Percentiles rank a stretch among this genome's conserved stretches.
phyloP scores from a whole-genome alignment of 305 asterid genomes.

The Rubia peregrina region DNA sequence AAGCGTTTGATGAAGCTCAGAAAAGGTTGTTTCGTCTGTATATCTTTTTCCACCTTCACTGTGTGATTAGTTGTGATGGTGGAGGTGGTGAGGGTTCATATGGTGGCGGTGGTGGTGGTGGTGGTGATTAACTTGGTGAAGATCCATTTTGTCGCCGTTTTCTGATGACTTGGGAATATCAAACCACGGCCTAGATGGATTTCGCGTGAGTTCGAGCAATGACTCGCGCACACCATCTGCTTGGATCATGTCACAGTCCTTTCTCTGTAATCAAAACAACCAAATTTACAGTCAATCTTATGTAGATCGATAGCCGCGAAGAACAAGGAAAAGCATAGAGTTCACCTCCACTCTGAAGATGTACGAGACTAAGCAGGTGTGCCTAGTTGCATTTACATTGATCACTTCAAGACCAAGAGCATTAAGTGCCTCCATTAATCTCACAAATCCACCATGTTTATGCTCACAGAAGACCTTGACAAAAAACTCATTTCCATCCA shows the following conservation, averaged over 20 bases:
- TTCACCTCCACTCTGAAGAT: slow-evolving; percentile 80
- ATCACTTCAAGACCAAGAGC: slow-evolving; percentile 72
- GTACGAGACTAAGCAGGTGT: slow-evolving; percentile 72
- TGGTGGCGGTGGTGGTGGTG: slow-evolving; percentile 22
- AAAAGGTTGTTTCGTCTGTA: neutral
- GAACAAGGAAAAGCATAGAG: neutral
- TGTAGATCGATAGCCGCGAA: neutral
- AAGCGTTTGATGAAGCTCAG: neutral
- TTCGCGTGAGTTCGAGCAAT: slow-evolving; percentile 62
- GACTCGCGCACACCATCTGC: slow-evolving; percentile 73
- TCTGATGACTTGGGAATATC: slow-evolving; percentile 24
- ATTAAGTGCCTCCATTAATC: slow-evolving; percentile 64
- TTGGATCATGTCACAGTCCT: slow-evolving; percentile 53
- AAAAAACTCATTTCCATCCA: slow-evolving; percentile 76
- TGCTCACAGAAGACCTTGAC: slow-evolving; percentile 88
- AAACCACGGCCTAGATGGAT: slow-evolving; percentile 41
- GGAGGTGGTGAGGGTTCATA: slow-evolving; percentile 21
- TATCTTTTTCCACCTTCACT: neutral
- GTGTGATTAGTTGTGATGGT: slow-evolving; percentile 17
- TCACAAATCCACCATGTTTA: slow-evolving; percentile 71
- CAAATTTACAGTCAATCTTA: neutral
- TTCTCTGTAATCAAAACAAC: slow-evolving; percentile 33
- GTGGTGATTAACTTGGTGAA: slow-evolving; percentile 19
- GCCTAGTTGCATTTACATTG: slow-evolving; percentile 73
- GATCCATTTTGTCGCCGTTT: slow-evolving; percentile 22